These are phyloP conservation scores for Mucor circinelloides DNA, from an alignment of 371 early-diverging fungal genomes.

Conservation along the genomic window DNA sequence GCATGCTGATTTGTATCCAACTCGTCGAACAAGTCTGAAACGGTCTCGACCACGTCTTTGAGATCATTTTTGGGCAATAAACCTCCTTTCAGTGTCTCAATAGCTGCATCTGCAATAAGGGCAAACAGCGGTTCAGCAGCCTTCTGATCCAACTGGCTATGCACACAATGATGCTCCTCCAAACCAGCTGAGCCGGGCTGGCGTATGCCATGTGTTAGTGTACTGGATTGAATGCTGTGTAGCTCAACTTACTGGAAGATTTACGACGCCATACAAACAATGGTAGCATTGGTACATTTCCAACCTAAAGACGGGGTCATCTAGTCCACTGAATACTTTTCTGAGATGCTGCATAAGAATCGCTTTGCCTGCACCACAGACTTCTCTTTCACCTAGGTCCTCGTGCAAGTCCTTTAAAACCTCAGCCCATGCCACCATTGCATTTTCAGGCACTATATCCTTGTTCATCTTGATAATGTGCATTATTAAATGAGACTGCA, in stretches of 20 bases:
- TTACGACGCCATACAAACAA: constrained; percentile 63
- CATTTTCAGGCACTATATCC: neutral
- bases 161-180: constrained; percentile 58
- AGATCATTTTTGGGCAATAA: constrained; percentile 50
- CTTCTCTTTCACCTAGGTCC: constrained; percentile 66
- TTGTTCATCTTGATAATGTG: neutral
- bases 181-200: constrained; percentile 57
- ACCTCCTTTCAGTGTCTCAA: constrained; percentile 43
- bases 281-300: constrained; percentile 71
- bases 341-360: constrained; percentile 41
- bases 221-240: neutral
- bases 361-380: constrained; percentile 64
- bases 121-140: constrained; percentile 60
- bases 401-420: constrained; percentile 60
- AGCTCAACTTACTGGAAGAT: constrained; percentile 49
- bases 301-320: constrained; percentile 25
- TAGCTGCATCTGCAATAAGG: constrained; percentile 45
- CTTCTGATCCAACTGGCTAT: constrained; percentile 49
- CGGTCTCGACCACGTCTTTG: constrained; percentile 61
- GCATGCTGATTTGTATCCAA: constrained; percentile 48
- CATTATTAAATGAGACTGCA: constrained; percentile 26
- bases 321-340: constrained; percentile 14
- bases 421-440: constrained; percentile 27
- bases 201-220: neutral
- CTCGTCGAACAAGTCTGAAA: constrained; percentile 54